Conservation (phyloP, 768 basidiomycete genomes). For the Mycena rosella region DNA sequence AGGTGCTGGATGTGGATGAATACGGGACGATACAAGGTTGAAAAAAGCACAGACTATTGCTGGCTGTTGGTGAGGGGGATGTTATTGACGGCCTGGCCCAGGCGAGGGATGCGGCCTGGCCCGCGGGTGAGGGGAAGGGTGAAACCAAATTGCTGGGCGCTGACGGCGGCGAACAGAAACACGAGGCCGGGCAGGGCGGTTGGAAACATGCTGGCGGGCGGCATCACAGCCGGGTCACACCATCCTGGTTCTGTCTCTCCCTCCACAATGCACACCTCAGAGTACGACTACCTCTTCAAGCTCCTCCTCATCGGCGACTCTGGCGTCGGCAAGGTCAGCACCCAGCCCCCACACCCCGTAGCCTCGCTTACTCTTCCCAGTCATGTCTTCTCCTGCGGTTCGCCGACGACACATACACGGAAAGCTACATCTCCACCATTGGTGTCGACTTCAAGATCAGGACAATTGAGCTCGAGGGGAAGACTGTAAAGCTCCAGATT, state of each 20-base stretch:
- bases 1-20: constrained; percentile 18
- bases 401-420: constrained; percentile 99
- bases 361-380: constrained; percentile 83
- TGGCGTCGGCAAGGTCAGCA: constrained; percentile 60
- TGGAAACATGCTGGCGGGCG: neutral
- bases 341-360: constrained; percentile 26
- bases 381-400: constrained; percentile 96
- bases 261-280: constrained; percentile 82
- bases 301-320: constrained; percentile 97
- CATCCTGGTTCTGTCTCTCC: neutral
- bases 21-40: neutral
- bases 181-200: constrained; percentile 1
- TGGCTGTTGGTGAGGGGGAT: constrained; percentile 26
- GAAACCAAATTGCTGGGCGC: constrained; percentile 20
- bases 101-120: constrained; percentile 19
- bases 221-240: neutral
- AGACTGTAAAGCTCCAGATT: constrained; percentile 99
- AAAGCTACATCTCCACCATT: constrained; percentile 99
- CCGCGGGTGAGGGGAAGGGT: constrained; percentile 19
- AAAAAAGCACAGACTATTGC: constrained; percentile 14
- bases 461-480: constrained; percentile 97
- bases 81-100: constrained; percentile 25
- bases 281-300: constrained; percentile 99
- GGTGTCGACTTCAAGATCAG: constrained; percentile 99
- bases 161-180: neutral